Base-by-base conservation (phyloP, 441 rosid species). In the Sinapis alba region DNA sequence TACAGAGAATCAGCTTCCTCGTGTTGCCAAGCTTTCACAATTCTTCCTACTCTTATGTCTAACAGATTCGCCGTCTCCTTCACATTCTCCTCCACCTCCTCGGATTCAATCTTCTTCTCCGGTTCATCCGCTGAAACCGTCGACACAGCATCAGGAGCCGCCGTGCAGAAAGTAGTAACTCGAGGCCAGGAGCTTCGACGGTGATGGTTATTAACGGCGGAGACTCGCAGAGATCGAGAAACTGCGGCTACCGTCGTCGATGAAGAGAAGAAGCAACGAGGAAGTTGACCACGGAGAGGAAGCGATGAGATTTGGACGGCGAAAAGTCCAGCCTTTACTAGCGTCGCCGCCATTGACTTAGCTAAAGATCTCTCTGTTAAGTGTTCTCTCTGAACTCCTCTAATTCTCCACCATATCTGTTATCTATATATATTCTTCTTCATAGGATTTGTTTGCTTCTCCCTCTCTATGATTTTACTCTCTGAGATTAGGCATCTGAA, bases 1-100 rank as follows among this genome's bases (percentile, higher is more conserved):
- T 94, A 94, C 0, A 94, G 91, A 2, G 97, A 86, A 79, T 92
- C 94, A 0, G 97, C 98, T 79, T 94, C 97, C 65, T 89, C 94
- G 74, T 94, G 97, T 56, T 86, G 87, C 98, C 95, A 92, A 0
- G 97, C 98, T 80, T 89, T 92, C 65, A 89, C 79, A 0, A 94
- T 78, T 47, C 86, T 76, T 13, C 97, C 98, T 24, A 94, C 96
- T 82, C 94, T 88, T 50, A 92, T 82, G 79, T 90, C 97, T 65
- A 94, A 89, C 88, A 82, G 65, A 78, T 88, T 83, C 56, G 87
- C 97, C 47, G 83, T 82, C 53, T 87, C 89, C 62, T 67, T 85
- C 67, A 87, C 80, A 15, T 65, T 60, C 7, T 60, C 77, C 15
- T 60, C 53, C 24, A 73, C 74, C 28, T 3, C 38, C 4, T 34